Evolutionary conservation across 495 filamentous ascomycete species (phyloP).

Genomic region (Hyaloscypha finlandica): DNA sequence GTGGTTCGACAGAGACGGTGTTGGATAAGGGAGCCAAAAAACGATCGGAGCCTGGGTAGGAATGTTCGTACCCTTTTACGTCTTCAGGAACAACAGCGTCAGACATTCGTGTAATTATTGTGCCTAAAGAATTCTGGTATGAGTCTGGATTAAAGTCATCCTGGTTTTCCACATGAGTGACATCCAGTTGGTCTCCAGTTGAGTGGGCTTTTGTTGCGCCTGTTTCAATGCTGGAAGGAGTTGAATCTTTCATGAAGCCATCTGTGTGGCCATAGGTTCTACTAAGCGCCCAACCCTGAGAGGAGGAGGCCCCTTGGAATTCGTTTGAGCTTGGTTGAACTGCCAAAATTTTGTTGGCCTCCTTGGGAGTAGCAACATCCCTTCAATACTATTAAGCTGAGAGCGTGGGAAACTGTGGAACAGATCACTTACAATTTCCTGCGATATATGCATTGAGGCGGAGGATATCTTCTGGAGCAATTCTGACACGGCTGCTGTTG

Average conservation of each 20-base stretch:
- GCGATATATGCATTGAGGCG: constrained; percentile 19
- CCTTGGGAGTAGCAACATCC: too few species aligned
- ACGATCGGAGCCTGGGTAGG: background rate
- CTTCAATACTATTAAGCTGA: too few species aligned
- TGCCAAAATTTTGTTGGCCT: too few species aligned
- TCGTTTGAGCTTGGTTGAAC: too few species aligned
- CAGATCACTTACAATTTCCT: too few species aligned
- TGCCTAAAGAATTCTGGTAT: constrained; percentile 11
- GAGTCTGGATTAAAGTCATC: constrained; percentile 11
- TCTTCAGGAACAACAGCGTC: background rate
- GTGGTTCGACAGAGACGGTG: constrained; percentile 21
- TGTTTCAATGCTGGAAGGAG: too few species aligned
- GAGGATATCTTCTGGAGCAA: constrained; percentile 25
- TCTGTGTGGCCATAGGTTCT: too few species aligned
- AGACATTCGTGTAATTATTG: constrained; percentile 4
- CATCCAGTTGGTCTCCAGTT: background rate
- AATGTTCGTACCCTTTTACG: background rate
- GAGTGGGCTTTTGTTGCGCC: too few species aligned
- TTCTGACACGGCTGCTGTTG: constrained; percentile 25
- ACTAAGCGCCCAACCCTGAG: too few species aligned
- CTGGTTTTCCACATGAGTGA: background rate
- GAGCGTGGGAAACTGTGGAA: too few species aligned
- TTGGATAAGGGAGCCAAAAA: constrained; percentile 3
- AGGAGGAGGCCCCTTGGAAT: too few species aligned
- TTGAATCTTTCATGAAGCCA: too few species aligned